Conservation (phyloP, 352 stramenopile genomes). For the Phytophthora aleatoria region DNA sequence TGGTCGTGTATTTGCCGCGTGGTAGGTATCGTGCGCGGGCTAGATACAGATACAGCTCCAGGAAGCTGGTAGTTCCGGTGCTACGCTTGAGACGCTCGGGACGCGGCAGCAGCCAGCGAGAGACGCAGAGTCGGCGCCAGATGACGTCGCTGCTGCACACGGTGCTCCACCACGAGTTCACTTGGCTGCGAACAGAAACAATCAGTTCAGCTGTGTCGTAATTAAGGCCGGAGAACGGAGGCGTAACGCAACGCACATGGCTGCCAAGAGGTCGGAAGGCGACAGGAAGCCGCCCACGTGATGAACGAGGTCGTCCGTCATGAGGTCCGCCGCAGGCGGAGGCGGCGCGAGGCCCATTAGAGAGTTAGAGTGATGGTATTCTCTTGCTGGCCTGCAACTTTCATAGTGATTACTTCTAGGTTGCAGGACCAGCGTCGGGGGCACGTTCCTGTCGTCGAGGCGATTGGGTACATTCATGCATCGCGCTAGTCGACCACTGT, state of each 20-base stretch:
- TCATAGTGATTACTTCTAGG: conserved; percentile 3
- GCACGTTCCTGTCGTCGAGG: conserved; percentile 32
- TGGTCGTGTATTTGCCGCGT: conserved; percentile 67
- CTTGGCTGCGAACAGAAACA: conserved; percentile 35
- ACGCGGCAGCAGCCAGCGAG: conserved; percentile 53
- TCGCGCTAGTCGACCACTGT: conserved; percentile 16
- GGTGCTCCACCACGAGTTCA: conserved; percentile 56
- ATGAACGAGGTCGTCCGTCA: conserved; percentile 60
- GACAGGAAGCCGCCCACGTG: conserved; percentile 60
- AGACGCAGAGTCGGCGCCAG: conserved; percentile 53
- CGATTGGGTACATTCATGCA: conserved; percentile 36
- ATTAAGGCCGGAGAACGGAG: neutral
- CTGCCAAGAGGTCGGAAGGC: conserved; percentile 49
- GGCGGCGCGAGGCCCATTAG: neutral
- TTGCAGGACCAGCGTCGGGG: neutral
- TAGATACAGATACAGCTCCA: conserved; percentile 68
- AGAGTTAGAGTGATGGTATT: conserved; percentile 17
- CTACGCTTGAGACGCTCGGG: conserved; percentile 51
- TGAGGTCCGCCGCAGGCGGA: conserved; percentile 17
- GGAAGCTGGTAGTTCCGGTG: conserved; percentile 53
- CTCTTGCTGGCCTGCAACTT: conserved; percentile 20
- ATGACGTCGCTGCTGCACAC: conserved; percentile 58
- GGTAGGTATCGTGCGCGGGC: conserved; percentile 60
- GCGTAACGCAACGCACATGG: conserved; percentile 44
- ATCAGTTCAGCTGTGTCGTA: neutral